Evolutionary conservation across 106 monocot genomes (phyloP).

Genomic region (Acorus calamus): DNA sequence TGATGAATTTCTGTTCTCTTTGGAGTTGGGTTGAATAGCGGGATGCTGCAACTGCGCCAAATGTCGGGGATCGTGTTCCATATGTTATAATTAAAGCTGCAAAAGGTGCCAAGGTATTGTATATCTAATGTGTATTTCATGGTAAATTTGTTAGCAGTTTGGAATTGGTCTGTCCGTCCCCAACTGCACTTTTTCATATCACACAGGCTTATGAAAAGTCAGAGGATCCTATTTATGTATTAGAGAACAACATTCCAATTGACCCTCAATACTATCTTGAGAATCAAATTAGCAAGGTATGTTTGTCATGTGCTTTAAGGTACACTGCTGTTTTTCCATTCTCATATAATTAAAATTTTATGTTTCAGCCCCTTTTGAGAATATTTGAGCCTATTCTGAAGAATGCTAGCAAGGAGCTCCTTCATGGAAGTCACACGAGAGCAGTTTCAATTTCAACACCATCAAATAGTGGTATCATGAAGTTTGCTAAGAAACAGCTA

Average conservation of each 20-base stretch:
- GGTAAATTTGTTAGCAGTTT: background rate
- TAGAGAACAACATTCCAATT: constrained; percentile 97
- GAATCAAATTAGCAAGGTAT: constrained; percentile 96
- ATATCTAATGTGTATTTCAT: background rate
- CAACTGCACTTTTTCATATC: too few relatives aligned
- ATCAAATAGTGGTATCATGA: constrained; percentile 95
- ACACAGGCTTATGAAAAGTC: constrained; percentile 92
- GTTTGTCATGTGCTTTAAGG: background rate
- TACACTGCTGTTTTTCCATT: background rate
- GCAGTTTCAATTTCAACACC: constrained; percentile 92
- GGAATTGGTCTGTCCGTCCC: too few relatives aligned
- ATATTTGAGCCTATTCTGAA: constrained; percentile 98
- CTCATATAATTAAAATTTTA: background rate
- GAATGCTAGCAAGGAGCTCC: constrained; percentile 91
- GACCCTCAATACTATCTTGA: constrained; percentile 97
- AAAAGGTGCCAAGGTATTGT: constrained; percentile 95
- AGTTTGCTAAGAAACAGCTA: constrained; percentile 84
- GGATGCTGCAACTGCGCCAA: constrained; percentile 96
- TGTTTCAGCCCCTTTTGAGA: constrained; percentile 76
- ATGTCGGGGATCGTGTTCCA: constrained; percentile 98
- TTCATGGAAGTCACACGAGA: constrained; percentile 97
- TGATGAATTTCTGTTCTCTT: background rate
- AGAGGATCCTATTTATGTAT: constrained; percentile 96
- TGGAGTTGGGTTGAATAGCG: constrained; percentile 35
- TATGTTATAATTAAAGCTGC: constrained; percentile 99